These are phyloP conservation scores for Flaveria ramosissima DNA, from an alignment of 129 eudicot species.

Conservation along the genomic window DNA sequence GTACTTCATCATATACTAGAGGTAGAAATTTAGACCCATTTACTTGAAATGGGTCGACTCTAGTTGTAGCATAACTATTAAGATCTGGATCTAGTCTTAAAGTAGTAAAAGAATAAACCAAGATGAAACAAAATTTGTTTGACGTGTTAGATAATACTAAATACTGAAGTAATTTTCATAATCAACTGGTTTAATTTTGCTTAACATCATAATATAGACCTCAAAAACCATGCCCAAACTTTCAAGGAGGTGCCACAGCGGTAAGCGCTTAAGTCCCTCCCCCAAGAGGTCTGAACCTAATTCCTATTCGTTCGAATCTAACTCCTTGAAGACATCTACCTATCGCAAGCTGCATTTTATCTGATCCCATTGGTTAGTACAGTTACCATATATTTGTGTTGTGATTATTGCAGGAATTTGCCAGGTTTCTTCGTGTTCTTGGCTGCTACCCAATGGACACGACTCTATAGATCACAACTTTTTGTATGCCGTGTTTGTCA, in stretches of 20 bases:
- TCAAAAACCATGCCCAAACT: neutral
- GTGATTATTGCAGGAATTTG: conserved; percentile 63
- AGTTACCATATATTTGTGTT: neutral
- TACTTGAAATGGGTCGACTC: neutral
- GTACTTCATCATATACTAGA: neutral
- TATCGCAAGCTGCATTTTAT: neutral
- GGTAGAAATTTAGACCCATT: neutral
- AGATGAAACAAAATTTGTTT: neutral
- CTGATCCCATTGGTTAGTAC: neutral
- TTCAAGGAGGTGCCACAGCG: too few species aligned
- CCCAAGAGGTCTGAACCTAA: too few species aligned
- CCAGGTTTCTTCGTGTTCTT: conserved; percentile 71
- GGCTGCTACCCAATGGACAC: conserved; percentile 81
- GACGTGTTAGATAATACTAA: neutral
- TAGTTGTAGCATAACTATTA: neutral
- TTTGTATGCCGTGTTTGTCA: conserved; percentile 27
- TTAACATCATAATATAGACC: neutral
- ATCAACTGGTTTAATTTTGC: too few species aligned
- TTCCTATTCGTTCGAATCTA: too few species aligned
- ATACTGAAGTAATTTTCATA: neutral
- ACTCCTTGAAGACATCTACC: neutral
- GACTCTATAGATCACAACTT: conserved; percentile 34
- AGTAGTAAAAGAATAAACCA: conserved; percentile 4
- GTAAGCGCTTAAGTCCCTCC: too few species aligned
- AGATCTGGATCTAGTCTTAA: neutral